A percentile compares a stretch with the other conserved stretches of the same genome.
phyloP scores from a whole-genome alignment of 306 rosid genomes.

The Cicer pinnatifidum region DNA sequence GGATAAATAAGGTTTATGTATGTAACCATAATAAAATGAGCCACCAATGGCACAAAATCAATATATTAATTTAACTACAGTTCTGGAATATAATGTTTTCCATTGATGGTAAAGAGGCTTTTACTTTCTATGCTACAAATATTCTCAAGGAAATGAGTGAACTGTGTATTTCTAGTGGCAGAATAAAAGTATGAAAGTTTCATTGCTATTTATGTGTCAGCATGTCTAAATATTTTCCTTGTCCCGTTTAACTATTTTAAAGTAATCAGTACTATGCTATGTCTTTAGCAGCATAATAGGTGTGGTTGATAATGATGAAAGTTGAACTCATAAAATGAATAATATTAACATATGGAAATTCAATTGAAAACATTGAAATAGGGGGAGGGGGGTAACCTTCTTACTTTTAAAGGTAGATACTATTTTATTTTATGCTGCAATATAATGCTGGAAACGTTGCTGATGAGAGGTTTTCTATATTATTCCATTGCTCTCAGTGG shows the following conservation, averaged over 20 bases:
- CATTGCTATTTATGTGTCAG: neutral
- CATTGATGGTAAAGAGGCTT: conserved; percentile 7
- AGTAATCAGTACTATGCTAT: conserved; percentile 15
- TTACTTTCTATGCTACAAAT: conserved; percentile 10
- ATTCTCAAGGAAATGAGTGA: conserved; percentile 12
- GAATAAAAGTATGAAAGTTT: conserved; percentile 18
- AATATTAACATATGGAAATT: conserved; percentile 9
- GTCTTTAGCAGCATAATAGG: conserved; percentile 11
- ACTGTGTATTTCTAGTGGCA: neutral
- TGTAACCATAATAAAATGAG: neutral
- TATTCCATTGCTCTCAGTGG: conserved; percentile 62
- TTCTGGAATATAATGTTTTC: conserved; percentile 18
- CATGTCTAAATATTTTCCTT: conserved; percentile 18
- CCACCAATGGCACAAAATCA: neutral
- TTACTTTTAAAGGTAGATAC: neutral
- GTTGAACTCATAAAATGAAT: neutral
- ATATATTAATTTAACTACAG: conserved; percentile 26
- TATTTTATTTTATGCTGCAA: neutral
- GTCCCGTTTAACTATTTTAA: conserved; percentile 13
- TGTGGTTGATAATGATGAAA: conserved; percentile 27
- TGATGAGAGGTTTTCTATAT: conserved; percentile 42
- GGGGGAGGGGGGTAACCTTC: neutral
- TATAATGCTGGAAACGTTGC: conserved; percentile 31
- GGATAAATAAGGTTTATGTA: conserved; percentile 2
- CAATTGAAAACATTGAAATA: conserved; percentile 23